Conservation (phyloP, 768 basidiomycete genomes). For the Kwoniella dejecticola region DNA sequence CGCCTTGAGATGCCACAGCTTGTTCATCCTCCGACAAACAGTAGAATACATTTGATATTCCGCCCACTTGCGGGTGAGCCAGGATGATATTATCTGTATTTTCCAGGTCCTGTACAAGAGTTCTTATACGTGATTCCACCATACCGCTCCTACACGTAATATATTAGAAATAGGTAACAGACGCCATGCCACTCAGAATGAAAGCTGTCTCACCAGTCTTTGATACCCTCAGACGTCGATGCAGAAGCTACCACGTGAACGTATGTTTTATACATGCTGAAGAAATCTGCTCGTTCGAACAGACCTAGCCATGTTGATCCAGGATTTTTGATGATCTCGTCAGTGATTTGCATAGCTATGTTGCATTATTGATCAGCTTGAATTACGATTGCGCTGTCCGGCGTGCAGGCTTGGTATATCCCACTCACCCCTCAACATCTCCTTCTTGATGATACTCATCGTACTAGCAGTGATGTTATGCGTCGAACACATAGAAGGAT, state of each 20-base stretch:
- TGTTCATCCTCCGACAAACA: conserved; percentile 87
- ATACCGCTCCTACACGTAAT: conserved; percentile 72
- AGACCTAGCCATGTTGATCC: conserved; percentile 82
- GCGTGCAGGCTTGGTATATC: too few relatives aligned
- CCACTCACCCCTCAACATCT: conserved; percentile 80
- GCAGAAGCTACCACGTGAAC: conserved; percentile 93
- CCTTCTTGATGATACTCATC: conserved; percentile 92
- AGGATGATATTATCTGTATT: conserved; percentile 86
- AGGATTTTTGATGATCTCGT: conserved; percentile 80
- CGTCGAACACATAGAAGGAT: conserved; percentile 98
- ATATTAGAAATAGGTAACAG: background rate
- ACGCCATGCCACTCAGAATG: background rate
- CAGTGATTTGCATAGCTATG: conserved; percentile 86
- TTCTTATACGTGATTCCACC: conserved; percentile 95
- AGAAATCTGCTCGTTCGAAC: conserved; percentile 95
- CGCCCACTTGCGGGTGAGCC: conserved; percentile 93
- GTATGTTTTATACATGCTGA: conserved; percentile 94
- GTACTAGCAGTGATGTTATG: conserved; percentile 97
- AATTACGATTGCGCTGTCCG: too few relatives aligned
- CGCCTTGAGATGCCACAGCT: conserved; percentile 81
- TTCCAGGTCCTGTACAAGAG: conserved; percentile 97
- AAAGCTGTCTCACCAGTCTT: conserved; percentile 89
- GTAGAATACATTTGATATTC: conserved; percentile 82
- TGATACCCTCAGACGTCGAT: conserved; percentile 75
- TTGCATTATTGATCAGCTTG: conserved; percentile 14